These are phyloP conservation scores for Heterobasidion occidentale DNA, from an alignment of 1,284 basidiomycete species.

Conservation along the genomic window DNA sequence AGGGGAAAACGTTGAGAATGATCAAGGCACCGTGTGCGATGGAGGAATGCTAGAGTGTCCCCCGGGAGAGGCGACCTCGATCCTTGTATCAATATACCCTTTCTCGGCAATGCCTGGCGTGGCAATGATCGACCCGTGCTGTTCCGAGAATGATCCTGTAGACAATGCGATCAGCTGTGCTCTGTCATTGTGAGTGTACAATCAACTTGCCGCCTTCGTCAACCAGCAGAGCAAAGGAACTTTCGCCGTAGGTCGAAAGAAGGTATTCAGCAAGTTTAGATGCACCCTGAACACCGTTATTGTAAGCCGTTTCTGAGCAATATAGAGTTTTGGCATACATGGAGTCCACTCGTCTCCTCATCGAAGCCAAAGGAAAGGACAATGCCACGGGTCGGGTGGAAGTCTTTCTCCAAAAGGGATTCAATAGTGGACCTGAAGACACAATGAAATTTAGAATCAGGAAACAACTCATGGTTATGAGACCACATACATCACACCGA, in stretches of 20 bases:
- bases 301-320: not conserved
- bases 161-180: not conserved
- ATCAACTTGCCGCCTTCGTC: conserved; percentile 35
- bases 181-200: not conserved
- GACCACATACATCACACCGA: conserved; percentile 43
- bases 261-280: conserved; percentile 33
- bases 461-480: not conserved
- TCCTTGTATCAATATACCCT: conserved; percentile 49
- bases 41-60: conserved; percentile 65
- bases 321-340: conserved; percentile 22
- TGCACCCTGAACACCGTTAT: not conserved
- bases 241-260: conserved; percentile 39
- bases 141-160: conserved; percentile 26
- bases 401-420: conserved; percentile 42
- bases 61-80: conserved; percentile 49
- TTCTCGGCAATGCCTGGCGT: conserved; percentile 56
- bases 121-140: conserved; percentile 33
- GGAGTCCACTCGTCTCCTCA: conserved; percentile 52
- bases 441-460: not conserved
- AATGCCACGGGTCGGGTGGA: conserved; percentile 43
- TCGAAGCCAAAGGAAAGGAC: conserved; percentile 66
- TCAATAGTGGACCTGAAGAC: conserved; percentile 40
- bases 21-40: conserved; percentile 35
- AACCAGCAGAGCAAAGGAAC: conserved; percentile 49
- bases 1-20: not conserved